These are phyloP conservation scores for Trichoderma sp. DNA, from an alignment of 2,329 filamentous ascomycete species.

Conservation along the genomic window DNA sequence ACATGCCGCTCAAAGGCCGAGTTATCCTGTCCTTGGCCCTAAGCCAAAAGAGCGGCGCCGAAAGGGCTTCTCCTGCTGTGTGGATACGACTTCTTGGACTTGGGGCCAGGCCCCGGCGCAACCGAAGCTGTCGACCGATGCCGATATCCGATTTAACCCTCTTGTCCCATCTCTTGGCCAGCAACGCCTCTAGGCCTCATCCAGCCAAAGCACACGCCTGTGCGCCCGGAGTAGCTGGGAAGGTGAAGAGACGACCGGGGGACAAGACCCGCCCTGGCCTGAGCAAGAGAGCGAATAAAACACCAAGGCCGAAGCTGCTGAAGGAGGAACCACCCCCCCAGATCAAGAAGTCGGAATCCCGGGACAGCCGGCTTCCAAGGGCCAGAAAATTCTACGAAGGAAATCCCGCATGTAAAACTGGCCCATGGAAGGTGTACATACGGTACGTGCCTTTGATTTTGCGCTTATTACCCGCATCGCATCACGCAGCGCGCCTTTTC, in stretches of 20 bases:
- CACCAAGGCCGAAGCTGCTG: not conserved
- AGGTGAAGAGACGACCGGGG: not conserved
- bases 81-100: not conserved
- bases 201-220: conserved; percentile 7
- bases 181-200: not conserved
- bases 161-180: not conserved
- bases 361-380: conserved; percentile 12
- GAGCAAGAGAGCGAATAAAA: not conserved
- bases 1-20: conserved; percentile 1
- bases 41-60: conserved; percentile 12
- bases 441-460: not conserved
- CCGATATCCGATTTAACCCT: conserved; percentile 19
- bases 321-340: not conserved
- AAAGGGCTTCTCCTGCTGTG: not conserved
- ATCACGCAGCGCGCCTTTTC: conserved; percentile 3
- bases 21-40: conserved; percentile 2
- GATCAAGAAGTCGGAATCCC: conserved; percentile 4
- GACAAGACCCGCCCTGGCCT: not conserved
- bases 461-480: conserved; percentile 14
- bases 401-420: conserved; percentile 11
- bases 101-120: conserved; percentile 16
- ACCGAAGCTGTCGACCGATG: conserved; percentile 18
- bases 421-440: not conserved
- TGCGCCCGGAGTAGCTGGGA: conserved; percentile 14
- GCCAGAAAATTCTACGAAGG: conserved; percentile 15